Conservation (phyloP, 768 basidiomycete species). For the Pluteus cervinus region DNA sequence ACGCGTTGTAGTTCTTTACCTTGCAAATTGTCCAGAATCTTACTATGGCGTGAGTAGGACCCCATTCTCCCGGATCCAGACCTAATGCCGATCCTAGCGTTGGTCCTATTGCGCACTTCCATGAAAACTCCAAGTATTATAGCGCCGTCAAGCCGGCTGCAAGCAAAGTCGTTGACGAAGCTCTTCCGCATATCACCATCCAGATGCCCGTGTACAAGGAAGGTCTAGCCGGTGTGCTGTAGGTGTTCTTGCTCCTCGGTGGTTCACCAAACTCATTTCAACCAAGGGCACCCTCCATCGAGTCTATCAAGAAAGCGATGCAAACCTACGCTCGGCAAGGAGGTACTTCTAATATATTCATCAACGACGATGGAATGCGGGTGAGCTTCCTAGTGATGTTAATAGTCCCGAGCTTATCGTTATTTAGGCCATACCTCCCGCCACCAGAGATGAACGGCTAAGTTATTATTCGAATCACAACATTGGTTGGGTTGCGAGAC, state of each 20-base stretch:
- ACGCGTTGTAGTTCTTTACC: slow-evolving; percentile 61
- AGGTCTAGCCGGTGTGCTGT: slow-evolving; percentile 63
- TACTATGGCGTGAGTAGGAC: slow-evolving; percentile 48
- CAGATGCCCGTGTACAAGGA: slow-evolving; percentile 89
- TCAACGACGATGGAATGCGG: slow-evolving; percentile 75
- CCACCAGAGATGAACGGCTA: slow-evolving; percentile 57
- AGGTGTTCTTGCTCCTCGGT: slow-evolving; percentile 15
- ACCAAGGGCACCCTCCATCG: slow-evolving; percentile 50
- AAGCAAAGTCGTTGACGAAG: slow-evolving; percentile 39
- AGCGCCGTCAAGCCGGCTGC: slow-evolving; percentile 57
- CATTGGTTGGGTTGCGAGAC: slow-evolving; percentile 79
- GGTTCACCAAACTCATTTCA: not conserved
- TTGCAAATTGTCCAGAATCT: slow-evolving; percentile 68
- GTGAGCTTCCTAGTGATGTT: slow-evolving; percentile 9
- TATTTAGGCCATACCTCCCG: slow-evolving; percentile 44
- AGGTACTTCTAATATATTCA: slow-evolving; percentile 67
- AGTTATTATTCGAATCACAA: slow-evolving; percentile 67
- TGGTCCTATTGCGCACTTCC: slow-evolving; percentile 76
- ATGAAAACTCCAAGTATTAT: slow-evolving; percentile 78
- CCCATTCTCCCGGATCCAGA: not conserved
- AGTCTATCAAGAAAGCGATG: slow-evolving; percentile 75
- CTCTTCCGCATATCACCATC: slow-evolving; percentile 71
- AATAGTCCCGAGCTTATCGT: not conserved
- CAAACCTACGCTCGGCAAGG: slow-evolving; percentile 85
- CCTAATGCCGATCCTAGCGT: slow-evolving; percentile 33